Conservation (phyloP, 306 rosid genomes). For the Amphicarpaea edgeworthii region DNA sequence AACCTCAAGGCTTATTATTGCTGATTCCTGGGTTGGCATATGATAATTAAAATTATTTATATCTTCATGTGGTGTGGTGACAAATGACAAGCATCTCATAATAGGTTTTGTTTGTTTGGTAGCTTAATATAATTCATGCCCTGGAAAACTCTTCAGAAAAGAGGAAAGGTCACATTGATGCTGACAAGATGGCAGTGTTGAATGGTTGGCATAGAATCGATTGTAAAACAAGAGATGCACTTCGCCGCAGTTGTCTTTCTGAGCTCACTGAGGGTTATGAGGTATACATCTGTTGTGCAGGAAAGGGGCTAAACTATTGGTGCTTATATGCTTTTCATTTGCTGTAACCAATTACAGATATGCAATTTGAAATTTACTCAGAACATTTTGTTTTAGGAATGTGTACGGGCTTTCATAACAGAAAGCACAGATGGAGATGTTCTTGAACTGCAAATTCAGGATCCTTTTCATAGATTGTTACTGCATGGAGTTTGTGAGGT, state of each 20-base stretch:
- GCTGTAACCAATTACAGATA: slow-evolving; percentile 5
- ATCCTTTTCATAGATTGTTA: slow-evolving; percentile 85
- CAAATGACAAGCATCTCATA: slow-evolving; percentile 36
- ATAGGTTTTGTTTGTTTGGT: slow-evolving; percentile 40
- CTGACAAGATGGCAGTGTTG: slow-evolving; percentile 59
- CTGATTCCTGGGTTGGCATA: slow-evolving; percentile 11
- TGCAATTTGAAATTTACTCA: neutral
- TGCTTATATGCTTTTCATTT: slow-evolving; percentile 28
- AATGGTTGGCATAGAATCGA: slow-evolving; percentile 66
- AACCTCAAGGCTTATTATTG: slow-evolving; percentile 8
- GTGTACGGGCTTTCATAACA: slow-evolving; percentile 64
- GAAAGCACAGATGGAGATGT: slow-evolving; percentile 56
- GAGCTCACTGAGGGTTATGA: slow-evolving; percentile 85
- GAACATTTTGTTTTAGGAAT: slow-evolving; percentile 54
- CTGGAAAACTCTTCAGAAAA: slow-evolving; percentile 55
- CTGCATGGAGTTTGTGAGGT: slow-evolving; percentile 99
- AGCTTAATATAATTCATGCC: slow-evolving; percentile 76
- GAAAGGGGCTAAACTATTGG: slow-evolving; percentile 19
- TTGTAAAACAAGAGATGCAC: slow-evolving; percentile 87
- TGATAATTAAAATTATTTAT: slow-evolving; percentile 24
- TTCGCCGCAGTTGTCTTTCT: slow-evolving; percentile 77
- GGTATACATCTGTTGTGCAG: slow-evolving; percentile 53
- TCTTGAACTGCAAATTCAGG: slow-evolving; percentile 69
- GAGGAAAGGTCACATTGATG: slow-evolving; percentile 66
- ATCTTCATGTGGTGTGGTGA: slow-evolving; percentile 2